Evolutionary conservation across 805 yeast genomes (phyloP), one percentile per base, ranked within the genome.

Genomic region (Pichia californica): DNA sequence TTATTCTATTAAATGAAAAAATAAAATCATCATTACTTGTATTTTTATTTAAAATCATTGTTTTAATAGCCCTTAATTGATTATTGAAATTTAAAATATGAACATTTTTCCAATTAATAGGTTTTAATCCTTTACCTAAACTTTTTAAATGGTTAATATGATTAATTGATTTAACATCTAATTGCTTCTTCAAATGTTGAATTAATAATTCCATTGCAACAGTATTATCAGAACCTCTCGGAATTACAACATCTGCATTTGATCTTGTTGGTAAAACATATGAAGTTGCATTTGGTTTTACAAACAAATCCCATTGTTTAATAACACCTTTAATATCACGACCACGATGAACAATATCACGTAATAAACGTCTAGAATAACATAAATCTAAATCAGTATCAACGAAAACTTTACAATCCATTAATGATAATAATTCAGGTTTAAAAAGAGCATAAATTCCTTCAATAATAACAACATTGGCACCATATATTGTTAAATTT

Each of bases 331-430:
- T 70, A 29, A 89, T 67, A 53, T 89, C 96, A 47, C 99, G 69
- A 1, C 95, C 96, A 47, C 99, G 70, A 48, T 82, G 79, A 13
- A 85, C 70, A 41, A 88, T 88, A 60, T 93, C 99, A 56, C 99
- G 71, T 4, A 86, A 78, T 35, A 93, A 67, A 54, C 99, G 71
- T 55, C 99, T 72, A 5, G 96, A 89, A 53, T 93, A 70, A 62
- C 99, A 93, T 14, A 91, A 76, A 58, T 93, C 99, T 52, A 88
- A 69, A 56, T 89, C 98, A 3, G 97, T 93, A 53, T 91, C 97
- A 3, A 93, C 97, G 60, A 79, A 93, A 16, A 91, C 77, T 62
- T 85, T 91, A 46, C 88, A 70, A 55, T 91, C 95, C 83, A 89
- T 83, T 55, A 88, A 56, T 11, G 76, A 82, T 42, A 83, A 63